Percentiles rank a stretch among this genome's conserved stretches.
Conservation (phyloP, 169 alveolate genomes). For the Theileria parva region DNA sequence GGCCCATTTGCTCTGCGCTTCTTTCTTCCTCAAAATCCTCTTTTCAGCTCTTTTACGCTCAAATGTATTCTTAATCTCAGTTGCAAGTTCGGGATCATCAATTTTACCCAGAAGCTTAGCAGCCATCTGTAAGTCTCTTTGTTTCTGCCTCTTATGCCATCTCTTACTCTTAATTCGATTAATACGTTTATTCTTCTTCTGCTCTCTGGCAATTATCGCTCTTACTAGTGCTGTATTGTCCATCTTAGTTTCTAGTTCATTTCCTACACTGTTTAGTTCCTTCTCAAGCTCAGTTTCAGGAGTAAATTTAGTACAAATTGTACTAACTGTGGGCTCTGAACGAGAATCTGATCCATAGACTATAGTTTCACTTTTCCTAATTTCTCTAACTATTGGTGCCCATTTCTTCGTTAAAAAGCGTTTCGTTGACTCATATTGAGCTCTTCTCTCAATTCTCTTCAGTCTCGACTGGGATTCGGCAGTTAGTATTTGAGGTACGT, state of each 20-base stretch:
- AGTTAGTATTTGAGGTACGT: constrained; percentile 41
- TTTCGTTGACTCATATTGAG: constrained; percentile 54
- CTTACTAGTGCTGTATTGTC: constrained; percentile 41
- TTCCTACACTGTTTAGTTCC: constrained; percentile 39
- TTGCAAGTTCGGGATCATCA: constrained; percentile 77
- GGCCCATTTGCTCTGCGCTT: constrained; percentile 79
- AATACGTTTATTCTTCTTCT: constrained; percentile 66
- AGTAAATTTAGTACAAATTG: constrained; percentile 46
- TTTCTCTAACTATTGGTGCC: constrained; percentile 60
- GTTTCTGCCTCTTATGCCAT: constrained; percentile 71
- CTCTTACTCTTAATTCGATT: constrained; percentile 74
- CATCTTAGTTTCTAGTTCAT: constrained; percentile 18
- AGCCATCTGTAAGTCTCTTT: constrained; percentile 65
- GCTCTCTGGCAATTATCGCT: constrained; percentile 64
- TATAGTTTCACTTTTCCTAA: constrained; percentile 9
- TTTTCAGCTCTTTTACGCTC: constrained; percentile 72
- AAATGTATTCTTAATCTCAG: constrained; percentile 61
- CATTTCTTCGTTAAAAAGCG: constrained; percentile 65
- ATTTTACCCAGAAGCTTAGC: constrained; percentile 68
- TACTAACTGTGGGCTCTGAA: constrained; percentile 48
- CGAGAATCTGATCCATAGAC: constrained; percentile 38
- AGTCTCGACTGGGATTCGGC: constrained; percentile 59
- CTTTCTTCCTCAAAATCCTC: constrained; percentile 67
- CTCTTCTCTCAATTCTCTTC: constrained; percentile 61
- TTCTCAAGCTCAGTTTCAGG: constrained; percentile 74